Evolutionary conservation across 1,139 yeast species (phyloP), one percentile per base, ranked within the genome.

Genomic region (Eremothecium coryli): DNA sequence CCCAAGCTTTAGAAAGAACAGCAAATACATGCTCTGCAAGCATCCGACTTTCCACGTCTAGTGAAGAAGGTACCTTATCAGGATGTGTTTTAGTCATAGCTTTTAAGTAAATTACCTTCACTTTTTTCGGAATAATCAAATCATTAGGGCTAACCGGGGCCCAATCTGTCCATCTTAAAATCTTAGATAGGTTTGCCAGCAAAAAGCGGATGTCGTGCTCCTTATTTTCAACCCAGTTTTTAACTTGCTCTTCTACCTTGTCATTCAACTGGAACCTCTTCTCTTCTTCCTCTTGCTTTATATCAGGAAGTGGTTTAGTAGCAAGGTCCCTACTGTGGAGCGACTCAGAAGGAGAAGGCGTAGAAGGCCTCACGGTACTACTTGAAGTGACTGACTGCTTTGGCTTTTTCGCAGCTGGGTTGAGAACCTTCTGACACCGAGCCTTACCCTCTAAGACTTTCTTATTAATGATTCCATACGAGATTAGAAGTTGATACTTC

Each of bases 51-150:
- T 84, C 90, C n/a, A 74, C 63, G 20, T 62, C 59, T 6, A 76
- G 60, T 2, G 75, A 70, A 15, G 50, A 48, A 22, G 66, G 64
- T 26, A 86, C 63, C 57, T 93, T 93, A 57, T 93, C 98, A 0
- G 98, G 98, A 54, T 93, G 99, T 4, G 93, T 85, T 46, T 79
- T 75, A 22, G 95, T 78, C 27, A 86, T 93, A 1, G 95, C 97
- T 57, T 85, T 90, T 88, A 93, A 73, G 58, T 90, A 93, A 22
- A 68, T 68, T 30, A 88, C 64, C 56, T 90, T 88, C 29, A 88
- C 97, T 54, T 82, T 86, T 48, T 85, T 86, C n/a, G 94, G 88
- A 46, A 88, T 64, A 47, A 90, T 90, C 40, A 93, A 64, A 38
- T 90, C 97, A 11, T 80, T 70, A 45, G 80, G 58, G 1, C 76